Evolutionary conservation across 2,329 filamentous ascomycete genomes (phyloP), one percentile per base, ranked within the genome.

Genomic region (Emmonsiellopsis sp.): DNA sequence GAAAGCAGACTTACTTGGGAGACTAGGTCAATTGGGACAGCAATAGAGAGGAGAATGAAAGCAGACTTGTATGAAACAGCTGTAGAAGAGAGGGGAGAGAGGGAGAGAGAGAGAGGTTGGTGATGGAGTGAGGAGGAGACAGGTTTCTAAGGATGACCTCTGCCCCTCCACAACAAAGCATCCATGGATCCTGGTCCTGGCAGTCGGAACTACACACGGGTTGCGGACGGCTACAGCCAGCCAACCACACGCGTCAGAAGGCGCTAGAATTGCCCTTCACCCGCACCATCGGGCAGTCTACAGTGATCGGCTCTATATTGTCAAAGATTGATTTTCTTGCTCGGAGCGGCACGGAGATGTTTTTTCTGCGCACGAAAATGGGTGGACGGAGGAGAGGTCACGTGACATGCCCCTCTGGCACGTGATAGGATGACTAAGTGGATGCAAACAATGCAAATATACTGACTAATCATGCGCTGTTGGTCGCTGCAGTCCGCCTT

Each of bases 81-180:
- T 46, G 32, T 8, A n/a, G 13, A 41, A n/a, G 31, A 45, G 43
- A 45, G 11, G 5, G 43, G 8, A 6, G 15, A 26, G 6, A 15
- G 20, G 30, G 46, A 10, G 31, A 54, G 32, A 55, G 41, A 47
- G 35, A 45, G 51, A 57, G 45, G 48, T 45, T 57, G 59, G 41
- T 5, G 60, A 62, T 58, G 62, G 55, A 38, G 40, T 52, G 50
- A 54, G 53, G 47, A 59, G 55, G 46, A 56, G 57, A 34, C 16
- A 10, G 26, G 11, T n/a, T n/a, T n/a, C n/a, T n/a, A n/a, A n/a
- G n/a, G 45, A 15, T 44, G 41, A 26, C 31, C 30, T 26, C 31
- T 46, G 44, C 44, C 44, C 44, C 44, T 16, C 30, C 44, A 47
- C 32, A 47, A 35, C 7, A 47, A 9, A 26, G 20, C 20, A 26